These are phyloP conservation scores for Mrakia frigida DNA, from an alignment of 768 basidiomycete genomes.

Conservation along the genomic window DNA sequence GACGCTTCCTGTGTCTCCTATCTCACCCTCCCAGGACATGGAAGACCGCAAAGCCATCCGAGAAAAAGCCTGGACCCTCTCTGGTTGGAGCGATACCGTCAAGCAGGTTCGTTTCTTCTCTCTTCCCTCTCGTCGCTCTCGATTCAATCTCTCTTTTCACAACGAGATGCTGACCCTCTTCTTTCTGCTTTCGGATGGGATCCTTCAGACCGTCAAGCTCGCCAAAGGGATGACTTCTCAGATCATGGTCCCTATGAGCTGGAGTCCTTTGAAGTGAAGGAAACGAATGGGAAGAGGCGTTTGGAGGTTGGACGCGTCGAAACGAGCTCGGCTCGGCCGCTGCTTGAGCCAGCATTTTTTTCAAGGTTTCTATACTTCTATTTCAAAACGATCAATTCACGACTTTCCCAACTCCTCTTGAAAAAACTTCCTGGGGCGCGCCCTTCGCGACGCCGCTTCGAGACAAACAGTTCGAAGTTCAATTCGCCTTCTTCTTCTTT, in stretches of 20 bases:
- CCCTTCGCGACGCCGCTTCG: too few species aligned
- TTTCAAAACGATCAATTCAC: too few species aligned
- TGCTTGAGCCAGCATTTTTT: too few species aligned
- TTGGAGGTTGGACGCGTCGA: background rate
- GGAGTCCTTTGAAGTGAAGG: constrained; percentile 73
- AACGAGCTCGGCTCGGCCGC: too few species aligned
- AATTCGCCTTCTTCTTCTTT: background rate
- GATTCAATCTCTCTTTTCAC: background rate
- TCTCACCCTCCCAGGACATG: constrained; percentile 53
- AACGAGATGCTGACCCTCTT: constrained; percentile 33
- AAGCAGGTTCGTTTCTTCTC: constrained; percentile 60
- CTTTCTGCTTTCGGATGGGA: background rate
- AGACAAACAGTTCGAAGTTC: background rate
- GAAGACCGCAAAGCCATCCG: constrained; percentile 75
- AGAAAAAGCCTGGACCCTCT: constrained; percentile 87
- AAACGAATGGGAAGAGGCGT: background rate
- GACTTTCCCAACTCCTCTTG: background rate
- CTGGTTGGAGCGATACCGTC: constrained; percentile 93
- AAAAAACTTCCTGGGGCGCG: too few species aligned
- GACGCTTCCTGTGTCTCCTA: constrained; percentile 24
- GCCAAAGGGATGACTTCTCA: constrained; percentile 80
- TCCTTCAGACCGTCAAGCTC: constrained; percentile 73
- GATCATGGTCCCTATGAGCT: constrained; percentile 71
- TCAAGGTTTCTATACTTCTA: too few species aligned
- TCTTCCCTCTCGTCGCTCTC: background rate